Base-by-base conservation (phyloP, 2,329 filamentous ascomycete genomes). In the Ceratocystis colombiana region DNA sequence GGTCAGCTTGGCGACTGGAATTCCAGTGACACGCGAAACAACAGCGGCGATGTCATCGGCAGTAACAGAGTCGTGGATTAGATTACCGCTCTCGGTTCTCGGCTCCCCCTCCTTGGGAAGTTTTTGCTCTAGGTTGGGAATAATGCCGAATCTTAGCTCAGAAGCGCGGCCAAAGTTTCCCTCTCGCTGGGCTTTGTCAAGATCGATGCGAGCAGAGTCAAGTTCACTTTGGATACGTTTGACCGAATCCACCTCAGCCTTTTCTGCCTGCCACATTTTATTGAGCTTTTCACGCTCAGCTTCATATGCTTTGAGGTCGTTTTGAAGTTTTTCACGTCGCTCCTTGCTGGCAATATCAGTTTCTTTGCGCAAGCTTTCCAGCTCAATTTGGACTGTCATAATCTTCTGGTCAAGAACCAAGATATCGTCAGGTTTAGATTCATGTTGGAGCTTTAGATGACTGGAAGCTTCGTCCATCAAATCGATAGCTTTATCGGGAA, bases 401-500 rank as follows among this genome's bases (percentile, higher is more conserved):
- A 97, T 96, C 72, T 92, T 90, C 69, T 95, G 89, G 72, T 97
- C 93, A 1, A 97, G 83, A 63, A 88, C 85, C 77, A 95, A 90
- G 44, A 99, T 96, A 7, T 93, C 86, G 71, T 97, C 94, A 0
- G 94, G 94, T 71, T 96, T 97, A 71, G 90, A 96, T 75, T 99
- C 94, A 75, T 97, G 94, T 73, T 97, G 93, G 41, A 97, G 77
- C 57, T 95, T 86, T 8, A 97, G 79, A 25, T 91, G 90, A 68
- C 89, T 95, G 1, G 93, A 92, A 8, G 94, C 94, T 76, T 97
- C 94, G 70, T 97, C 94, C 75, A 99, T 94, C 17, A 97, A 77
- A 74, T 97, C 94, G 69, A 99, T 97, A 2, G 94, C 94, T 75
- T 97, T 97, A 76, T 99, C 94, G 0, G 94, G 94, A 0, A 97